Evolutionary conservation across 768 basidiomycete species (phyloP).

Genomic region (Boletus vermiculosoides): DNA sequence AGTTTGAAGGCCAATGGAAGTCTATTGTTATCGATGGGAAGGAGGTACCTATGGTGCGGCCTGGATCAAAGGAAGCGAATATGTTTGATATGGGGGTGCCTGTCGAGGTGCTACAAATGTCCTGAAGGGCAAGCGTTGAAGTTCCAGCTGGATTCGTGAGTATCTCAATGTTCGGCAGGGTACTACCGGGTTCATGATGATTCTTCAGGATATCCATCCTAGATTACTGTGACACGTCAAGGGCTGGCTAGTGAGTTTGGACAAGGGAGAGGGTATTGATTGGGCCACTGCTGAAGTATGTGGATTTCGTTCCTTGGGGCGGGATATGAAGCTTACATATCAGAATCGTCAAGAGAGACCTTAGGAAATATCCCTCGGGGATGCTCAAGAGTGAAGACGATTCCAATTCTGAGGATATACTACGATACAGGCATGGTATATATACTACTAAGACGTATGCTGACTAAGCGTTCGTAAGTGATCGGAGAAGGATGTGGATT

Average conservation of each 20-base stretch:
- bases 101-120: slow-evolving; percentile 45
- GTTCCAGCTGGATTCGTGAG: slow-evolving; percentile 63
- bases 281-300: slow-evolving; percentile 87
- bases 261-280: slow-evolving; percentile 71
- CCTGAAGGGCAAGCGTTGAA: slow-evolving; percentile 69
- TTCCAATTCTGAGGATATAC: no score
- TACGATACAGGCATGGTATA: no score
- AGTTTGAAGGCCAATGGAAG: slow-evolving; percentile 68
- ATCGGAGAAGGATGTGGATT: no score
- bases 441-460: no score
- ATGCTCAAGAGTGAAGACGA: no score
- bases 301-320: not conserved
- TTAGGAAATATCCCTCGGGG: no score
- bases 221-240: slow-evolving; percentile 79
- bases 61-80: slow-evolving; percentile 52
- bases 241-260: slow-evolving; percentile 66
- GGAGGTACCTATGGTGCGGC: slow-evolving; percentile 46
- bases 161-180: slow-evolving; percentile 4
- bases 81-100: slow-evolving; percentile 70
- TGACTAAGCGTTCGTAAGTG: no score
- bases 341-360: no score
- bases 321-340: not conserved
- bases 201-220: slow-evolving; percentile 68
- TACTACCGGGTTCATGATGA: not conserved
- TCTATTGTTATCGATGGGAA: slow-evolving; percentile 12